These are phyloP conservation scores for Globisporangium spiculum DNA, from an alignment of 352 stramenopile species.

Conservation along the genomic window DNA sequence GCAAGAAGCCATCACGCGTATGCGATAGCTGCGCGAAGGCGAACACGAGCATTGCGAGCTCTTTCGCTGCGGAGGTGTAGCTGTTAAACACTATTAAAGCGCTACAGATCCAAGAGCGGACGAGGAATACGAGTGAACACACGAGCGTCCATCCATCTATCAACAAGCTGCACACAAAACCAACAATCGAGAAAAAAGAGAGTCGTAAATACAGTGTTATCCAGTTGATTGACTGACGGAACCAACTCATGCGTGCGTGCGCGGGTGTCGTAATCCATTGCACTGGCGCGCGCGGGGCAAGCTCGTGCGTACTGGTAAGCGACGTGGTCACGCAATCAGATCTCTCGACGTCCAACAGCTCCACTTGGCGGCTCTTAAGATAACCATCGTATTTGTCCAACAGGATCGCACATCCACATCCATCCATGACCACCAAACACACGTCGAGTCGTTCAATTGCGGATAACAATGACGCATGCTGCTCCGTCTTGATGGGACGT, in stretches of 20 bases:
- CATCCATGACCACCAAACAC: neutral
- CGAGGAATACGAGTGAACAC: neutral
- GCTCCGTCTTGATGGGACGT: constrained; percentile 2
- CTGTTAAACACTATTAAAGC: neutral
- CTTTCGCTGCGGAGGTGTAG: constrained; percentile 21
- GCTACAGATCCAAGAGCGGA: neutral
- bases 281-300: neutral
- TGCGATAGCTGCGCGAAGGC: constrained; percentile 65
- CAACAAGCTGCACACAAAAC: neutral
- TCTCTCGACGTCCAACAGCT: neutral
- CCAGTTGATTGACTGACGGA: neutral
- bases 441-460: neutral
- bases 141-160: neutral
- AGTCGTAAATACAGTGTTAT: neutral
- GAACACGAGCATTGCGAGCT: constrained; percentile 39
- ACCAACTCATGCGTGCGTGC: neutral
- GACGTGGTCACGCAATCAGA: neutral
- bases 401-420: neutral
- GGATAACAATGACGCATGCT: neutral
- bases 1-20: constrained; percentile 76
- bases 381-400: neutral
- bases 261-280: neutral
- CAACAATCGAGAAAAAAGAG: neutral
- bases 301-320: neutral
- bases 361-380: neutral